Evolutionary conservation across 108 stramenopile genomes (phyloP).

Genomic region (Pseudonitzschia multiseries): DNA sequence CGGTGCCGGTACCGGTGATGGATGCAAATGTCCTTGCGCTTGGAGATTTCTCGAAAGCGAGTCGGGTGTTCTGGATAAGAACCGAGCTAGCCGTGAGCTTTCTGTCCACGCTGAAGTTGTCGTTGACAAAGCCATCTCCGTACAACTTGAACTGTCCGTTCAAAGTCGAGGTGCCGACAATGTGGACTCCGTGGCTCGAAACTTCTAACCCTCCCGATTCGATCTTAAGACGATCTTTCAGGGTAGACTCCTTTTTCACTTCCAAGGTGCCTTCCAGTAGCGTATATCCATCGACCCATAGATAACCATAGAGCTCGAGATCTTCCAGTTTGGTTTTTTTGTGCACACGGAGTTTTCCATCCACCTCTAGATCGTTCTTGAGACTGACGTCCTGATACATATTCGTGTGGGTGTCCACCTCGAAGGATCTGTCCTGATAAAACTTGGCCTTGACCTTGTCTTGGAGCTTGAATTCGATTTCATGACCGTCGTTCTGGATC

Average conservation of each 20-base stretch:
- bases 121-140: not conserved
- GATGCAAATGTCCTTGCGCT: not conserved
- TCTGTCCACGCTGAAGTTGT: not conserved
- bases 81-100: not conserved
- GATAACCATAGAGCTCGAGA: not conserved
- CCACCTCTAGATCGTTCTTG: not conserved
- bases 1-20: not conserved
- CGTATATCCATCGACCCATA: slow-evolving; percentile 10
- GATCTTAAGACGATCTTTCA: not conserved
- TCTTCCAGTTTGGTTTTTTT: not conserved
- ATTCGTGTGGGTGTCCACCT: not conserved
- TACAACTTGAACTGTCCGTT: not conserved
- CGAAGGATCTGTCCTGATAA: not conserved
- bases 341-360: not conserved
- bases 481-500: not conserved
- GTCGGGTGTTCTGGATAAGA: not conserved
- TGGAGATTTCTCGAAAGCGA: not conserved
- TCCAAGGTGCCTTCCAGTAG: not conserved
- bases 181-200: not conserved
- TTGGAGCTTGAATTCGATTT: not conserved
- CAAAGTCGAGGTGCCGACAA: not conserved
- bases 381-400: not conserved
- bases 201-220: slow-evolving; percentile 1
- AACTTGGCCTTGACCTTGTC: slow-evolving; percentile 3
- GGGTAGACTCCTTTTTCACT: not conserved